Percentiles rank a stretch among this genome's conserved stretches.
These are phyloP conservation scores for Lasiodiplodia hormozganensis DNA, from an alignment of 2,329 filamentous ascomycete species.

Conservation along the genomic window DNA sequence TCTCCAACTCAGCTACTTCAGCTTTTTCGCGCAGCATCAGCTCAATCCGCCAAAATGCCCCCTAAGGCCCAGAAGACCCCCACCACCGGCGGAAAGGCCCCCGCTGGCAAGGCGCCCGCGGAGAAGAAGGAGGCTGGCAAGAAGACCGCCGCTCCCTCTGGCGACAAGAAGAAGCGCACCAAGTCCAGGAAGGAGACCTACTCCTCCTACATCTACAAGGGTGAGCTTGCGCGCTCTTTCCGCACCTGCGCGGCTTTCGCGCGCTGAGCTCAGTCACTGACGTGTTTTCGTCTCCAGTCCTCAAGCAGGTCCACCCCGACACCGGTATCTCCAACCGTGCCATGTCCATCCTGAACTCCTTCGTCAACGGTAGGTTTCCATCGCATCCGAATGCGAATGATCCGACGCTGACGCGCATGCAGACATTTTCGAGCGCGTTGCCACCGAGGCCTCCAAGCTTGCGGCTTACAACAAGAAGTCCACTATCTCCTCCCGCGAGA, in stretches of 20 bases:
- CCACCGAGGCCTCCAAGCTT: conserved; percentile 97
- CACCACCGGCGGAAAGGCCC: conserved; percentile 89
- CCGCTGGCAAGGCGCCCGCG: conserved; percentile 78
- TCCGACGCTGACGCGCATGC: conserved; percentile 31
- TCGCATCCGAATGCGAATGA: neutral
- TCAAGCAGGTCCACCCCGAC: conserved; percentile 99
- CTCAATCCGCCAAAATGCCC: conserved; percentile 72
- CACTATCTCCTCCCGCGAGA: conserved; percentile 98
- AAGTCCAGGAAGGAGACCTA: conserved; percentile 99
- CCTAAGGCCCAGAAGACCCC: conserved; percentile 99
- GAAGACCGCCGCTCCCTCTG: conserved; percentile 91
- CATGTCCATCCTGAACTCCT: conserved; percentile 99
- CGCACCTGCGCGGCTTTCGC: conserved; percentile 33
- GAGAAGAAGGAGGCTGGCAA: conserved; percentile 99
- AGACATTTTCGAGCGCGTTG: conserved; percentile 99
- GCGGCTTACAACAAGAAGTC: conserved; percentile 99
- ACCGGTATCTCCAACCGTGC: conserved; percentile 99
- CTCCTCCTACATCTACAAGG: conserved; percentile 99
- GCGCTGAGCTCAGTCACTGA: conserved; percentile 39
- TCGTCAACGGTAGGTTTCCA: conserved; percentile 84
- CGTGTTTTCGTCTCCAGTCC: conserved; percentile 66
- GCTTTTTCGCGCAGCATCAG: conserved; percentile 35
- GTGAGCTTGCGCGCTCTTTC: conserved; percentile 59
- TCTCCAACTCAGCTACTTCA: conserved; percentile 39
- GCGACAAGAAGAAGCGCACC: conserved; percentile 99